These are phyloP conservation scores for Paracamarosporium sp. DNA, from an alignment of 2,329 filamentous ascomycete genomes.

Conservation along the genomic window DNA sequence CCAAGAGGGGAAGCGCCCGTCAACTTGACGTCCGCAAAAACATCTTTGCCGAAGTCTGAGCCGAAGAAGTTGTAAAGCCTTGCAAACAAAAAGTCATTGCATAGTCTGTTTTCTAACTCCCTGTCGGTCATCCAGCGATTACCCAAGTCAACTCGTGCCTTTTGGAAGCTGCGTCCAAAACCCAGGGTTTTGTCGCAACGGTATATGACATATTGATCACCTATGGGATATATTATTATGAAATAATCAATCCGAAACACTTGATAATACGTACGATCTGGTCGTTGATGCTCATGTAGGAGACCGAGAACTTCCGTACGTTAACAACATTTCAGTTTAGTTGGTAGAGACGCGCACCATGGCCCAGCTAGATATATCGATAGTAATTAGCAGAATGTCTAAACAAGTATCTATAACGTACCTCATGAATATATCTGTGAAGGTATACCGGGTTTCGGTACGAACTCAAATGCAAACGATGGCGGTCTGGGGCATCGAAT, in stretches of 20 bases:
- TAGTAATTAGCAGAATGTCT: background rate
- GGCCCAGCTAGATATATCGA: background rate
- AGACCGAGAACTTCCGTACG: background rate
- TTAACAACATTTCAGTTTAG: background rate
- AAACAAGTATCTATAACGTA: background rate
- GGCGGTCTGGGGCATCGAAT: background rate
- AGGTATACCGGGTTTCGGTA: background rate
- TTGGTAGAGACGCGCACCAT: background rate
- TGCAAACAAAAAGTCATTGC: background rate
- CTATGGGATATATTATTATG: background rate
- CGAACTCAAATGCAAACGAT: background rate
- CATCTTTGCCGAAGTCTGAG: background rate
- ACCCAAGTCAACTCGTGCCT: background rate
- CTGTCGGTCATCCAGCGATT: background rate
- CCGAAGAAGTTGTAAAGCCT: background rate
- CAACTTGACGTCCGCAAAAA: too few relatives aligned
- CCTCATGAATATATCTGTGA: background rate
- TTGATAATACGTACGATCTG: background rate
- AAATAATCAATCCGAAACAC: too few relatives aligned
- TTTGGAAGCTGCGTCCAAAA: background rate
- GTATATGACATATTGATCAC: background rate
- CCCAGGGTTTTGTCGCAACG: background rate
- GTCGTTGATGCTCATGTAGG: background rate
- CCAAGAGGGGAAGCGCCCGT: too few relatives aligned
- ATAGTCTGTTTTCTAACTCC: background rate